Percentiles rank a stretch among this genome's conserved stretches.
Conservation (phyloP, 2,329 filamentous ascomycete species). For the Sclerotinia minor region DNA sequence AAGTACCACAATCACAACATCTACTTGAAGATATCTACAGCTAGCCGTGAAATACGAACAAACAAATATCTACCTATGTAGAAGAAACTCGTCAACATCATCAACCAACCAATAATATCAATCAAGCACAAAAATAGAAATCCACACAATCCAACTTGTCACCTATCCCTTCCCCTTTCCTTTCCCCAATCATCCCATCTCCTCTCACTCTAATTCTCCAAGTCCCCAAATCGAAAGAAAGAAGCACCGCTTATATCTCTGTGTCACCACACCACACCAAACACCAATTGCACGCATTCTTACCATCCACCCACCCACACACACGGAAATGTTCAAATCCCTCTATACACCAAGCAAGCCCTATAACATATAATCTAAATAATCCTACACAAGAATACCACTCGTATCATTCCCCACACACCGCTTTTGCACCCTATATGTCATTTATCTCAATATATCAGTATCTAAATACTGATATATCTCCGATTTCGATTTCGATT, state of each 20-base stretch:
- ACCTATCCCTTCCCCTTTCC: not conserved
- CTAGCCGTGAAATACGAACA: not conserved
- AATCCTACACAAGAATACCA: not conserved
- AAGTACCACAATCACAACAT: not conserved
- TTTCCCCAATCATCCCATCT: not conserved
- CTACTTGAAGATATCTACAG: not conserved
- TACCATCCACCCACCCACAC: not conserved
- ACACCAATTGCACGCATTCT: not conserved
- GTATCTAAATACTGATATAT: too few species aligned
- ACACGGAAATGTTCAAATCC: not conserved
- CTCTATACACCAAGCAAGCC: not conserved
- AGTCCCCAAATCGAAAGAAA: conserved; percentile 1
- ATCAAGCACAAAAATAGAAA: conserved; percentile 2
- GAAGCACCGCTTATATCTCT: not conserved
- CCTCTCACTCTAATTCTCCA: too few species aligned
- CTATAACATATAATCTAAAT: not conserved
- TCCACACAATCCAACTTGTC: not conserved
- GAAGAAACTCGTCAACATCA: too few species aligned
- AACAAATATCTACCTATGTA: not conserved
- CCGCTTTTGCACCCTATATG: too few species aligned
- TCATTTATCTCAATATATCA: too few species aligned
- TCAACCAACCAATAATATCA: too few species aligned
- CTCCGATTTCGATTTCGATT: too few species aligned
- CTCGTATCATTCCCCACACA: too few species aligned
- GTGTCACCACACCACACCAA: not conserved